Percentiles rank a stretch among this genome's conserved stretches.
Conservation (phyloP, 352 stramenopile species). For the Pythium rishiriense region DNA sequence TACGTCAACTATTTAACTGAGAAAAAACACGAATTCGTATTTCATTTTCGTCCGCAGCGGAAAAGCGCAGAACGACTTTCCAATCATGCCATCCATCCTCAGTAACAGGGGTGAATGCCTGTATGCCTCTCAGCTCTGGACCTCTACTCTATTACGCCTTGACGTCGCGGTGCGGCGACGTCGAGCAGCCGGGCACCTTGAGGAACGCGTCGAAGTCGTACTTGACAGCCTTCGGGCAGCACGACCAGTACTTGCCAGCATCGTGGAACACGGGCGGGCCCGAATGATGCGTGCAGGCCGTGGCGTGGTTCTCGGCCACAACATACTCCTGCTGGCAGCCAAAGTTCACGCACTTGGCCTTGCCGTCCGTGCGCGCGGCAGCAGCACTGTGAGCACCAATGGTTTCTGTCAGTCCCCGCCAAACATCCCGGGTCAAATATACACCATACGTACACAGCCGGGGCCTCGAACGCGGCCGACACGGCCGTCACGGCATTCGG, state of each 20-base stretch:
- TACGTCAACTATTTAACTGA: background rate
- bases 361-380: conserved; percentile 79
- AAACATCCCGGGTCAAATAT: background rate
- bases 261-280: conserved; percentile 92
- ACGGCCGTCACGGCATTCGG: conserved; percentile 87
- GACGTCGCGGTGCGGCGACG: conserved; percentile 78
- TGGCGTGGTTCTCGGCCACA: conserved; percentile 81
- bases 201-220: conserved; percentile 96
- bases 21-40: background rate
- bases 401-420: background rate
- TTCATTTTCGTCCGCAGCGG: background rate
- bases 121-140: background rate
- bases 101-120: too few species aligned
- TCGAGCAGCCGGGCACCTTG: conserved; percentile 84
- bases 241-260: conserved; percentile 93
- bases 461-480: conserved; percentile 59
- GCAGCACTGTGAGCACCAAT: conserved; percentile 26
- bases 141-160: conserved; percentile 38
- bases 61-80: too few species aligned
- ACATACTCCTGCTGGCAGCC: conserved; percentile 92
- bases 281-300: conserved; percentile 84
- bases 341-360: conserved; percentile 89
- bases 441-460: conserved; percentile 37
- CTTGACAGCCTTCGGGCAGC: conserved; percentile 91
- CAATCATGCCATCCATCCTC: too few species aligned